Evolutionary conservation across 2,329 filamentous ascomycete genomes (phyloP).

Genomic region (Cladosporium velox): DNA sequence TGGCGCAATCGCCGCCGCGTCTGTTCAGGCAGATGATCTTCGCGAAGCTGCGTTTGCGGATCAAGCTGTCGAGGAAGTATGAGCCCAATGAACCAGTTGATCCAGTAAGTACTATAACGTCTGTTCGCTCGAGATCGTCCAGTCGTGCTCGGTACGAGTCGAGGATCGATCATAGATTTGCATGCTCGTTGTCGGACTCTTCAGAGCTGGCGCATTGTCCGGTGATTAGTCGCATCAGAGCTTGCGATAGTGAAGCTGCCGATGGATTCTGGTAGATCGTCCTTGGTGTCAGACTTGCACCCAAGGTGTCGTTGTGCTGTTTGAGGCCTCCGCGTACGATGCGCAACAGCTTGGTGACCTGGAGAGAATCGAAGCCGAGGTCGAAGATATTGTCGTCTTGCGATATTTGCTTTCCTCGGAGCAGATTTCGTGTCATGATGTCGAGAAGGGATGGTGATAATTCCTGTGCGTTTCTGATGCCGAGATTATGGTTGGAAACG

Average conservation of each 20-base stretch:
- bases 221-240: neutral
- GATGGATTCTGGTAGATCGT: constrained; percentile 45
- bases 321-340: neutral
- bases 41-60: constrained; percentile 30
- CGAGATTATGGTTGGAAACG: neutral
- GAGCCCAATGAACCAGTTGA: constrained; percentile 41
- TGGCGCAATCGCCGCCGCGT: constrained; percentile 26
- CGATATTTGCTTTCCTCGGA: neutral
- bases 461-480: neutral
- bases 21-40: constrained; percentile 39
- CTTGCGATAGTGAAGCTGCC: neutral
- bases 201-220: neutral
- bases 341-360: neutral
- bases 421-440: neutral
- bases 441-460: neutral
- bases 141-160: constrained; percentile 24
- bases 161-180: constrained; percentile 31
- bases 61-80: constrained; percentile 37
- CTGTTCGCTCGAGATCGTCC: constrained; percentile 35
- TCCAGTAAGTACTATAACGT: constrained; percentile 37
- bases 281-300: constrained; percentile 51
- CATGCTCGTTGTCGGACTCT: neutral
- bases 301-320: constrained; percentile 44
- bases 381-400: neutral
- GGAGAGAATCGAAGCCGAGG: neutral